Evolutionary conservation across 805 yeast genomes (phyloP).

Genomic region (Peterozyma xylosa): DNA sequence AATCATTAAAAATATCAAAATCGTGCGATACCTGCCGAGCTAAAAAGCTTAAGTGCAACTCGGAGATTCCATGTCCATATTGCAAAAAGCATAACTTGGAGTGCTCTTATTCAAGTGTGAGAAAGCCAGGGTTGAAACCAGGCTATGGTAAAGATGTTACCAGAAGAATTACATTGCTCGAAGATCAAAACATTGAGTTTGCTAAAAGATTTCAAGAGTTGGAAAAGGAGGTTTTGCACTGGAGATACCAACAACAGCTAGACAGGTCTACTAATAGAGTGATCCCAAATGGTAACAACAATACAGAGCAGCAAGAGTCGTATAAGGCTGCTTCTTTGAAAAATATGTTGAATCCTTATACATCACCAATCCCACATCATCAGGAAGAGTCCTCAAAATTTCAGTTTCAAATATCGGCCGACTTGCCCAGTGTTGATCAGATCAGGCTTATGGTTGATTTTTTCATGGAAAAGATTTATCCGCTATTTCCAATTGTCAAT

Average conservation of each 20-base stretch:
- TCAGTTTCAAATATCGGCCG: too few relatives aligned
- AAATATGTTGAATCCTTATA: too few relatives aligned
- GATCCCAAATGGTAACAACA: too few relatives aligned
- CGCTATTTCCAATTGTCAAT: too few relatives aligned
- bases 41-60: conserved; percentile 13
- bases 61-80: conserved; percentile 10
- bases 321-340: too few relatives aligned
- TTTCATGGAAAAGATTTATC: too few relatives aligned
- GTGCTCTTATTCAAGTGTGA: conserved; percentile 14
- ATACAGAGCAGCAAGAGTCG: too few relatives aligned
- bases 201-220: background rate
- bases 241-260: background rate
- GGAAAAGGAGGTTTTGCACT: conserved; percentile 2
- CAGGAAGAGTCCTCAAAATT: too few relatives aligned
- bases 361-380: too few relatives aligned
- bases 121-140: conserved; percentile 18
- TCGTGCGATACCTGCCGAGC: conserved; percentile 14
- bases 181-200: conserved; percentile 3
- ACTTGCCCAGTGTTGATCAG: too few relatives aligned
- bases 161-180: conserved; percentile 10
- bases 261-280: background rate
- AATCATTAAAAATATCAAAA: conserved; percentile 7
- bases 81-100: conserved; percentile 9
- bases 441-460: too few relatives aligned
- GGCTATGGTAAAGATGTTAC: conserved; percentile 18